Evolutionary conservation across 1,284 basidiomycete species (phyloP), one percentile per base, ranked within the genome.

Genomic region (Clitocybe nebularis): DNA sequence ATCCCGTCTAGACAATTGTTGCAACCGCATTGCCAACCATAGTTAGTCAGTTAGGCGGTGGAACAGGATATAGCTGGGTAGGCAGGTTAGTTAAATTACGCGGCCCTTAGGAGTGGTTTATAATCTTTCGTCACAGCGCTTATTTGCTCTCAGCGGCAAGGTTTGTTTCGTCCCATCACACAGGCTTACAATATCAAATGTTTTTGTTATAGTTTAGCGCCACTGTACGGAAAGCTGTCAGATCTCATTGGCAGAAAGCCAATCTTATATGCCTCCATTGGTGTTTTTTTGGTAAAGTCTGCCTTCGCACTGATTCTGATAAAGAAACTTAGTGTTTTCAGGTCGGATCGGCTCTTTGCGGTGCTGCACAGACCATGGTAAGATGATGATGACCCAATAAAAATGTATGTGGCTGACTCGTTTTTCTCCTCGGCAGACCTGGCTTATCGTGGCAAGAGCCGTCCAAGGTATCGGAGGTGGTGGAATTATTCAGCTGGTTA

Each of bases 391-490:
- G n/a, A 9, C 14, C n/a, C 21, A 40, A 22, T 14, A 13, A 10
- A 3, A 8, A 14, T 6, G 30, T 1, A 6, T 14, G 13, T 24
- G 3, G 33, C 20, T 16, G 13, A 36, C 25, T 11, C 24, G 35
- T 5, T 35, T 34, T 3, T 11, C 10, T 17, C 35, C 3, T 34
- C 33, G 20, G 24, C 43, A 69, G 77, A 74, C 68, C 2, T 83
- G 70, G 89, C 66, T 93, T 10, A 79, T 88, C 32, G 69, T 85
- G 1, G 79, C 75, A 36, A 76, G 90, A 51, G 89, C 85, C 1
- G 67, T 93, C 0, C 90, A 93, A 58, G 90, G 89, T 8, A 77
- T 91, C 20, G 89, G 89, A 20, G 88, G 88, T 3, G 87, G 88
- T 7, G 87, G 84, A 1, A 83, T 88, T 46, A 70, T 88, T 5